phyloP scores from a whole-genome alignment of 495 filamentous ascomycete genomes.

The Lichina pygmaea region DNA sequence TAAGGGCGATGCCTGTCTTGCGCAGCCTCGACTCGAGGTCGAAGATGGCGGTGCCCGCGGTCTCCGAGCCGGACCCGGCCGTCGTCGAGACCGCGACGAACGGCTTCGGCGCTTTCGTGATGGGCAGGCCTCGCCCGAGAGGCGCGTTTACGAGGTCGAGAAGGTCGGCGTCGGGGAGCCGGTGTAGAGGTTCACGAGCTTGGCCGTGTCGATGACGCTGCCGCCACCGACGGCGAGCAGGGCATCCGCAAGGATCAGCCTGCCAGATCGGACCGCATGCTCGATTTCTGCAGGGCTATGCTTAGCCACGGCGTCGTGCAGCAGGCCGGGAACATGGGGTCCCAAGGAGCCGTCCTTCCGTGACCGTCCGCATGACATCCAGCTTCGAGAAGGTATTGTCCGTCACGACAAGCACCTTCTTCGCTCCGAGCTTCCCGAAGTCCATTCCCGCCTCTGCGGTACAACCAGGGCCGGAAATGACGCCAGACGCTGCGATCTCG shows the following conservation, averaged over 20 bases:
- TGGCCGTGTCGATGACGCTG: slow-evolving; percentile 77
- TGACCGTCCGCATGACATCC: slow-evolving; percentile 60
- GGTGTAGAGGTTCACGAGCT: slow-evolving; percentile 91
- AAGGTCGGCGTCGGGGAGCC: slow-evolving; percentile 70
- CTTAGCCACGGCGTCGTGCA: neutral
- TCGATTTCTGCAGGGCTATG: slow-evolving; percentile 21
- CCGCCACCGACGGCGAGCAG: slow-evolving; percentile 70
- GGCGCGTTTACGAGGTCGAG: slow-evolving; percentile 95
- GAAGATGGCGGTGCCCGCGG: slow-evolving; percentile 93
- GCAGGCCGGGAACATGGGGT: neutral
- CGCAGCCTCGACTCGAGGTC: slow-evolving; percentile 67
- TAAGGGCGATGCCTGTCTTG: slow-evolving; percentile 88
- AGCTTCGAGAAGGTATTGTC: slow-evolving; percentile 54
- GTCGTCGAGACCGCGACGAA: slow-evolving; percentile 88
- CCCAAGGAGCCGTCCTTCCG: slow-evolving; percentile 64
- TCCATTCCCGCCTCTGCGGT: slow-evolving; percentile 99
- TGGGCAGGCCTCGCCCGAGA: slow-evolving; percentile 63
- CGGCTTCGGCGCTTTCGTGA: slow-evolving; percentile 51
- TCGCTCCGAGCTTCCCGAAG: slow-evolving; percentile 66
- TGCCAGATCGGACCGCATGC: slow-evolving; percentile 65
- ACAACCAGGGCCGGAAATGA: slow-evolving; percentile 79
- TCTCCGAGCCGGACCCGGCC: slow-evolving; percentile 84
- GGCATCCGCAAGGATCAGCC: slow-evolving; percentile 54
- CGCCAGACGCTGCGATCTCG: slow-evolving; percentile 85
- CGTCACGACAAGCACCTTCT: slow-evolving; percentile 74